Evolutionary conservation across 108 stramenopile species (phyloP).

Genomic region (Pseudonitzschia pungens): DNA sequence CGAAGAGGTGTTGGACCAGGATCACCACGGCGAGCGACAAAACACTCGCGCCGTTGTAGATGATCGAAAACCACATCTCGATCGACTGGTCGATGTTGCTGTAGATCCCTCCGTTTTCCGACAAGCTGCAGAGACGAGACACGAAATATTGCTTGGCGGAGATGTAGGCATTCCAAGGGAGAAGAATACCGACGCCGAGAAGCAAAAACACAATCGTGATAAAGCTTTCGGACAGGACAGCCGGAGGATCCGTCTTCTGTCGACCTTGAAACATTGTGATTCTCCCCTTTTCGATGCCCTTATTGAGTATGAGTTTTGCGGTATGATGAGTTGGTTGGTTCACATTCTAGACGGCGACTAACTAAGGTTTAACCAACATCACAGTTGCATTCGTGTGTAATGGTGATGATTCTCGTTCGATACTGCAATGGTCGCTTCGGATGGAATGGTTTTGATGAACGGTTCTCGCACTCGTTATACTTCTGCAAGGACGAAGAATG

Average conservation of each 20-base stretch:
- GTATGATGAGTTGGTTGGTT: too few species aligned
- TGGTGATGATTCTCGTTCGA: too few species aligned
- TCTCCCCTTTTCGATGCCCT: not conserved
- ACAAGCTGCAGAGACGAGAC: constrained; percentile 29
- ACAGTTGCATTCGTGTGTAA: too few species aligned
- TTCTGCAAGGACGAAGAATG: too few species aligned
- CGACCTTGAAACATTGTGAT: not conserved
- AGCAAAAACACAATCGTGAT: constrained; percentile 39
- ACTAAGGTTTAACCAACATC: too few species aligned
- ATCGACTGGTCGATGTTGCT: constrained; percentile 1
- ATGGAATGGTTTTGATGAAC: too few species aligned
- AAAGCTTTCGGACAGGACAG: constrained; percentile 1
- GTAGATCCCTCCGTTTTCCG: not conserved
- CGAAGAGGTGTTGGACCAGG: not conserved
- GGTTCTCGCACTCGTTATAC: too few species aligned
- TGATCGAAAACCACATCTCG: constrained; percentile 31
- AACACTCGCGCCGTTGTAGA: constrained; percentile 30
- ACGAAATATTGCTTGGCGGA: constrained; percentile 61
- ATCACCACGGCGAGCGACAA: constrained; percentile 15
- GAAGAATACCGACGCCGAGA: constrained; percentile 57
- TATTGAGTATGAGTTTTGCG: too few species aligned
- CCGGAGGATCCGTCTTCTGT: not conserved
- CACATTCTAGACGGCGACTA: too few species aligned
- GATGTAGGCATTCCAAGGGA: constrained; percentile 81
- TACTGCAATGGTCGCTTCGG: too few species aligned